Base-by-base conservation (phyloP, 768 basidiomycete species). In the Boletus sp. region DNA sequence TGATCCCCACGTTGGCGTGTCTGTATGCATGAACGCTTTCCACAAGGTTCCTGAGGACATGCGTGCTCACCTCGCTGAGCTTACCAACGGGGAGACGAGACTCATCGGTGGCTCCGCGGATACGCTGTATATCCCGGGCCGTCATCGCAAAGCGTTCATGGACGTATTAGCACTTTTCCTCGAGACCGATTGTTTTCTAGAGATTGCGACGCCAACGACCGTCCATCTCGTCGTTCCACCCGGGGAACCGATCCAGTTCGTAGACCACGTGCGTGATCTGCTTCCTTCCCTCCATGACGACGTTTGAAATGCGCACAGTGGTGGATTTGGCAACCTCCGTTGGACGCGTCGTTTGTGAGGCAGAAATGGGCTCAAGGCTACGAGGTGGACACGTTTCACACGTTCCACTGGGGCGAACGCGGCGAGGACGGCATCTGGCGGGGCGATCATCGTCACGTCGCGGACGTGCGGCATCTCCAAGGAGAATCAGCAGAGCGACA, bases 321-420 rank as follows among this genome's bases (percentile, higher is more conserved):
- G 78, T 80, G 80, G 79, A 79, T 80, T 40, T 77, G 73, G 63
- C 63, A 72, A 17, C 77, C 78, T 8, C 81, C 79, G 18, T 78
- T 78, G 52, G 74, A 80, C 52, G 71, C 77, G 14, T 68, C 69
- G 24, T 81, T 77, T 58, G 80, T 81, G 54, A 72, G 79, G 15
- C 66, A 75, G 45, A 73, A 77, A 52, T 81, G 81, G 81, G 64
- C 60, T 0, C 66, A 75, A 53, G 80, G 79, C 1, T 73, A 67
- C 52, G 80, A 80, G 53, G 80, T 82, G 17, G 81, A 80, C 56
- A 77, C 80, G 9, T 80, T 81, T 62, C 80, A 81, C 56, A 73
- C 77, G 0, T 81, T 80, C 55, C 77, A 79, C 59, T 81, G 80
- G 80, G 78, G 76, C 10, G 78, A 79, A 49, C 70, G 54, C 7